phyloP scores from a whole-genome alignment of 148 eudicot species.

The Heliosperma pusillum region DNA sequence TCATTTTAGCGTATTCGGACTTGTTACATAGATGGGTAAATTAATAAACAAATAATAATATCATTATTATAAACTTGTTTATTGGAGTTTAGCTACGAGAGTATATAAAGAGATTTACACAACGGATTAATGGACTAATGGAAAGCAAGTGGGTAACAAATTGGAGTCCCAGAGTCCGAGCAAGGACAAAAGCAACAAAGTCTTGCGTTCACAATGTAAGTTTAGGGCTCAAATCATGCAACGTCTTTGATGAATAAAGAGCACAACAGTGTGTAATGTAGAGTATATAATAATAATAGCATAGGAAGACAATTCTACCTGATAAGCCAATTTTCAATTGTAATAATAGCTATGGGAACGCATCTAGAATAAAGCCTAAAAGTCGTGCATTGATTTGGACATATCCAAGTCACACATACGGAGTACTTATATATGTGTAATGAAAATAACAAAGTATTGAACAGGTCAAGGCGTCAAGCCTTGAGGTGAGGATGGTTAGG shows the following conservation, averaged over 20 bases:
- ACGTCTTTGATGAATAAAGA: not conserved
- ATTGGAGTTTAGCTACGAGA: too few species aligned
- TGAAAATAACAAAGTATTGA: not conserved
- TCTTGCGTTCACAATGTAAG: constrained; percentile 1
- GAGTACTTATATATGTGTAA: too few species aligned
- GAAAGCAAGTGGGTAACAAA: too few species aligned
- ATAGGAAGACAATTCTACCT: not conserved
- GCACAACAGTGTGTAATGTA: too few species aligned
- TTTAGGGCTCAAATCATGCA: not conserved
- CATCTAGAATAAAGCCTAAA: not conserved
- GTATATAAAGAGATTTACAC: too few species aligned
- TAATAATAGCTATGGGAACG: not conserved
- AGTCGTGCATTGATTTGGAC: constrained; percentile 16
- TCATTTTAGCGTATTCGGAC: too few species aligned
- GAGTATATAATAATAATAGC: too few species aligned
- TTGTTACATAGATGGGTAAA: too few species aligned
- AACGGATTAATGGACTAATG: too few species aligned
- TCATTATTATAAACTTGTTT: too few species aligned
- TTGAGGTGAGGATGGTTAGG: not conserved
- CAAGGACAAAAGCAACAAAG: not conserved
- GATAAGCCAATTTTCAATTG: not conserved
- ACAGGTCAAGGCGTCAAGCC: constrained; percentile 19
- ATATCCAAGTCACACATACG: not conserved
- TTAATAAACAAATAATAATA: too few species aligned
- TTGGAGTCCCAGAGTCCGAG: too few species aligned